Percentiles rank a stretch among this genome's conserved stretches.
phyloP scores from a whole-genome alignment of 345 rosid species.

The Streptanthus diversifolius region DNA sequence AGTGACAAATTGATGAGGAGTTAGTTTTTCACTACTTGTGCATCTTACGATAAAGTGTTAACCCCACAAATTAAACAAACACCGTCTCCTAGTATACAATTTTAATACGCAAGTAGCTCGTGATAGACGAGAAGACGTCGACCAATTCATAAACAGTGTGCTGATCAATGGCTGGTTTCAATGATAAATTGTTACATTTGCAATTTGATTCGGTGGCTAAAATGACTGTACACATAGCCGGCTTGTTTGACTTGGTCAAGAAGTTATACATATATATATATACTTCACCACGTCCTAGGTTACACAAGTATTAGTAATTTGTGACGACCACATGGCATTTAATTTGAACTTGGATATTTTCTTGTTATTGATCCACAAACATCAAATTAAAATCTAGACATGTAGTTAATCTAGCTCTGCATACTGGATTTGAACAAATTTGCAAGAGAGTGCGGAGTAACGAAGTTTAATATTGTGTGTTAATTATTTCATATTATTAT shows the following conservation, averaged over 20 bases:
- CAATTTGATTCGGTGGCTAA: not conserved
- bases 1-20: not conserved
- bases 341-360: not conserved
- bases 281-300: not conserved
- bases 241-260: conserved; percentile 12
- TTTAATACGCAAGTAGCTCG: not conserved
- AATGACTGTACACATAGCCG: not conserved
- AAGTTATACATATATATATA: not conserved
- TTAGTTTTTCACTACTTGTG: not conserved
- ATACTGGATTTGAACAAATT: not conserved
- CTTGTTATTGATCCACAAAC: not conserved
- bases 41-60: not conserved
- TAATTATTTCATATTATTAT: not conserved
- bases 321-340: conserved; percentile 2
- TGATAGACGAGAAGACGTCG: not conserved
- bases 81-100: not conserved
- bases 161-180: not conserved
- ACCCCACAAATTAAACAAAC: not conserved
- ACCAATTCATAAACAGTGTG: conserved; percentile 5
- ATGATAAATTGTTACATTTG: not conserved
- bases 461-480: not conserved
- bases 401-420: not conserved
- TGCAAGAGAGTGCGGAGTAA: not conserved
- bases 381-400: not conserved
- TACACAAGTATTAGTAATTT: not conserved